Evolutionary conservation across 2,329 filamentous ascomycete genomes (phyloP).

Genomic region (Alternaria panax): DNA sequence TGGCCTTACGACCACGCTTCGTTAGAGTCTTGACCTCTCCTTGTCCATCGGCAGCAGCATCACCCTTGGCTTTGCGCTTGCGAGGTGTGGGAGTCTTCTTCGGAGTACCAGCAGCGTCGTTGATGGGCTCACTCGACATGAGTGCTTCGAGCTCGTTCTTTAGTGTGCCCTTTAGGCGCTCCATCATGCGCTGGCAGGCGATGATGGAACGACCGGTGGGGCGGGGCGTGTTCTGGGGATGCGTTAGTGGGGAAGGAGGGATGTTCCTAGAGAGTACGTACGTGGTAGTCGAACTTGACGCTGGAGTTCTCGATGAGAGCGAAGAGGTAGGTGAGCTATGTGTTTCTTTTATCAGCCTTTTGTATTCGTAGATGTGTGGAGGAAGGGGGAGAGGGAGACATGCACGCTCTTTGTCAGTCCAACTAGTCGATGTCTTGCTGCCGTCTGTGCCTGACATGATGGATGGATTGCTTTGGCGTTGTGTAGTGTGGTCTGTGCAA

Average conservation of each 20-base stretch:
- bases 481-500: background rate
- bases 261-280: slow-evolving; percentile 4
- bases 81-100: slow-evolving; percentile 16
- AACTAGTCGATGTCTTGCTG: slow-evolving; percentile 9
- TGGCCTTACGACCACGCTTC: slow-evolving; percentile 14
- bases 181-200: slow-evolving; percentile 31
- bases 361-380: background rate
- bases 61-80: slow-evolving; percentile 29
- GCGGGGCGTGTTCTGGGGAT: slow-evolving; percentile 21
- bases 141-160: slow-evolving; percentile 28
- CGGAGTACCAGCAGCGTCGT: slow-evolving; percentile 2
- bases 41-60: slow-evolving; percentile 4
- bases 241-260: background rate
- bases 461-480: background rate
- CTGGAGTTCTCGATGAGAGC: slow-evolving; percentile 21
- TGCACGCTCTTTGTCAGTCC: slow-evolving; percentile 29
- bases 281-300: slow-evolving; percentile 25
- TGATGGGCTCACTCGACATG: slow-evolving; percentile 7
- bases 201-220: slow-evolving; percentile 24
- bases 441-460: slow-evolving; percentile 15
- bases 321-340: slow-evolving; percentile 25
- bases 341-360: background rate
- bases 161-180: slow-evolving; percentile 24
- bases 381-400: background rate
- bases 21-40: background rate